Percentiles rank a stretch among this genome's conserved stretches.
Evolutionary conservation across 1,284 basidiomycete species (phyloP).

Genomic region (Trichosporon ovoides): DNA sequence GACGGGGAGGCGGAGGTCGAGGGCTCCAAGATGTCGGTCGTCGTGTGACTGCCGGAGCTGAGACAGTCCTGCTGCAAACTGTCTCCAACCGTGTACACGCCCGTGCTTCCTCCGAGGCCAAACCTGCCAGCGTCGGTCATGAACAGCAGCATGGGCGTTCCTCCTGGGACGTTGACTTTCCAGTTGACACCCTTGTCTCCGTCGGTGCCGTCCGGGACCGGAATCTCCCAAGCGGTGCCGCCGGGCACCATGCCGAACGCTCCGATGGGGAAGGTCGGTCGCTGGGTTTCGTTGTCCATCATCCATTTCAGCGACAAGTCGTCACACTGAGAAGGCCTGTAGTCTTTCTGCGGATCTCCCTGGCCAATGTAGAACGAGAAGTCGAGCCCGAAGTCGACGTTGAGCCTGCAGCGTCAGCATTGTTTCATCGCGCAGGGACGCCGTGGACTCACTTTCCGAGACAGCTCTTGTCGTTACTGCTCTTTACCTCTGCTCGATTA

Average conservation of each 20-base stretch:
- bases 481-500: neutral
- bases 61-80: constrained; percentile 28
- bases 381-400: constrained; percentile 21
- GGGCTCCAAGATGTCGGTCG: neutral
- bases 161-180: constrained; percentile 33
- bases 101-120: constrained; percentile 37
- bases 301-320: constrained; percentile 32
- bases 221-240: constrained; percentile 36
- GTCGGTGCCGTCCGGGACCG: constrained; percentile 22
- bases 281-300: constrained; percentile 18
- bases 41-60: constrained; percentile 22
- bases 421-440: neutral
- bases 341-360: constrained; percentile 18
- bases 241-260: constrained; percentile 39
- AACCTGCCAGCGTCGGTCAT: constrained; percentile 39
- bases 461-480: constrained; percentile 28
- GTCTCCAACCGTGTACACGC: constrained; percentile 25
- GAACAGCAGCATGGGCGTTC: constrained; percentile 35
- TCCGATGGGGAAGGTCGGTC: constrained; percentile 25
- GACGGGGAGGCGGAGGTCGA: neutral
- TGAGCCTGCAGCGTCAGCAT: constrained; percentile 16
- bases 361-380: constrained; percentile 36
- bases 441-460: constrained; percentile 22
- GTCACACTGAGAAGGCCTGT: constrained; percentile 26
- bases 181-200: constrained; percentile 19